A percentile compares a stretch with the other conserved stretches of the same genome.
Conservation (phyloP, 2,329 filamentous ascomycete species). For the Beauveria caledonica region DNA sequence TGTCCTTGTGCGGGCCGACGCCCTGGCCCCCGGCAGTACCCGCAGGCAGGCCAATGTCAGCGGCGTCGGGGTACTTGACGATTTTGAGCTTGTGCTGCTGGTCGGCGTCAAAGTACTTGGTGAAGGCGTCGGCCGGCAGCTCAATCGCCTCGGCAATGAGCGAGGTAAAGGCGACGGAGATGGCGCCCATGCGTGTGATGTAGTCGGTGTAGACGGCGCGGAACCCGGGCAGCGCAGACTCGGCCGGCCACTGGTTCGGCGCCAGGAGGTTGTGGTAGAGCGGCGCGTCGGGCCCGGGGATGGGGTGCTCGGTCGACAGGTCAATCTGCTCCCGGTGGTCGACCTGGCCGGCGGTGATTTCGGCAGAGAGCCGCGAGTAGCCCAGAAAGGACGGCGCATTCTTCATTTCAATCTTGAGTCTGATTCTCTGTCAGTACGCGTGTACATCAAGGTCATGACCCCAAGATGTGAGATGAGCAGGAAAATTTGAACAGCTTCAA, state of each 20-base stretch:
- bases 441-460: background rate
- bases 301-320: slow-evolving; percentile 67
- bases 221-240: slow-evolving; percentile 56
- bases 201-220: slow-evolving; percentile 63
- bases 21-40: slow-evolving; percentile 39
- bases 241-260: slow-evolving; percentile 73
- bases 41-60: slow-evolving; percentile 42
- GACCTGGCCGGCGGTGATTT: slow-evolving; percentile 63
- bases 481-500: too few species aligned
- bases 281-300: slow-evolving; percentile 55
- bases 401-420: slow-evolving; percentile 63
- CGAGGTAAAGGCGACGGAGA: slow-evolving; percentile 67
- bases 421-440: slow-evolving; percentile 19
- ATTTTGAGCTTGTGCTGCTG: slow-evolving; percentile 86
- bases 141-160: slow-evolving; percentile 79
- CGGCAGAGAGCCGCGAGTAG: slow-evolving; percentile 57
- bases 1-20: slow-evolving; percentile 78
- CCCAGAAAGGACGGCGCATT: slow-evolving; percentile 65
- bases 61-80: slow-evolving; percentile 71
- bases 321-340: slow-evolving; percentile 86
- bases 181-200: slow-evolving; percentile 63
- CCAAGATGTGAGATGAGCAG: too few species aligned
- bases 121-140: slow-evolving; percentile 60
- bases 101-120: slow-evolving; percentile 66
- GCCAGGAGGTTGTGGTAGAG: slow-evolving; percentile 67